A percentile compares a stretch with the other conserved stretches of the same genome.
These are phyloP conservation scores for Trypanosoma caninum DNA, from an alignment of 208 protist genomes.

Conservation along the genomic window DNA sequence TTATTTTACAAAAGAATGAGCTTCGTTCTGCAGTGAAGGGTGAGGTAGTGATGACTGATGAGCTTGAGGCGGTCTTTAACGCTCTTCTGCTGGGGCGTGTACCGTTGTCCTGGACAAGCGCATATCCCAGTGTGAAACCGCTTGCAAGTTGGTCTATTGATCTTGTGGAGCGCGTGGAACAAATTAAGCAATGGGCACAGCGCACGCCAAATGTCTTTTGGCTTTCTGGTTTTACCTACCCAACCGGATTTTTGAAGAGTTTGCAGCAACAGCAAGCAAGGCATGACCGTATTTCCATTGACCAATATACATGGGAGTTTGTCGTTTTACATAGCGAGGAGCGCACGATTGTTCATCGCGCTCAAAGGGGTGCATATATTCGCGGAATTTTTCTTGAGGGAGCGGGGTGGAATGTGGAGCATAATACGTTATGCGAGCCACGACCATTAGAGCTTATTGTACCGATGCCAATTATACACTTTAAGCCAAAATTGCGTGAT, in stretches of 20 bases:
- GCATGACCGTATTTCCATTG: constrained; percentile 92
- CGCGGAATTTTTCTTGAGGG: constrained; percentile 97
- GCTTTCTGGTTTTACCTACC: constrained; percentile 98
- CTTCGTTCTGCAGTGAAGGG: constrained; percentile 96
- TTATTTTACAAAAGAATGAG: constrained; percentile 90
- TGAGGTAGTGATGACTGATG: constrained; percentile 96
- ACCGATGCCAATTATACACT: constrained; percentile 98
- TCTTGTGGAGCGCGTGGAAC: constrained; percentile 91
- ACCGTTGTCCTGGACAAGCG: constrained; percentile 91
- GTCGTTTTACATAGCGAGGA: constrained; percentile 89
- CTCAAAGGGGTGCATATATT: constrained; percentile 96
- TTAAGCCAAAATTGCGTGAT: constrained; percentile 94
- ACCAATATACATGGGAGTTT: constrained; percentile 98
- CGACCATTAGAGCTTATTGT: constrained; percentile 95
- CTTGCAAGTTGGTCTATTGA: constrained; percentile 96
- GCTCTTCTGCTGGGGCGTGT: constrained; percentile 90
- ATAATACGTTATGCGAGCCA: constrained; percentile 92
- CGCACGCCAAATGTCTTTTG: constrained; percentile 95
- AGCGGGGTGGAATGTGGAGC: constrained; percentile 93
- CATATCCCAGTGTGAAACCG: constrained; percentile 97
- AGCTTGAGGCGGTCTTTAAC: constrained; percentile 95
- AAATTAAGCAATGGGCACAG: constrained; percentile 92
- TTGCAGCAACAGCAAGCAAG: constrained; percentile 95
- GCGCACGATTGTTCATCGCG: constrained; percentile 80
- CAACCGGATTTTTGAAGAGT: constrained; percentile 97